Conservation (phyloP, 2,329 filamentous ascomycete genomes). For the Colletotrichum shisoi region DNA sequence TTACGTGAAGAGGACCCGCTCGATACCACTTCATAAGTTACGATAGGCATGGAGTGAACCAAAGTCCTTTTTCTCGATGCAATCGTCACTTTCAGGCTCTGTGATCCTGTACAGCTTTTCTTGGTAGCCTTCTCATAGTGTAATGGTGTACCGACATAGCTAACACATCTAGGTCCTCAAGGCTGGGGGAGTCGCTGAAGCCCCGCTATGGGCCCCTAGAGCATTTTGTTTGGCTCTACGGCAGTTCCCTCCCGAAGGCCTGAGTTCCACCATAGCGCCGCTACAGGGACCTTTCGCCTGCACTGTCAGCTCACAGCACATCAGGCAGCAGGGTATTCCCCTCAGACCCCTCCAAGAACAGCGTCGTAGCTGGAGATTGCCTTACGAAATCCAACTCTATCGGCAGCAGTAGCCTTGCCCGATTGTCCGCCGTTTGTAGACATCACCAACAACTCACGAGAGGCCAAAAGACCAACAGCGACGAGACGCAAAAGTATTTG, state of each 20-base stretch:
- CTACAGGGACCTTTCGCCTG: neutral
- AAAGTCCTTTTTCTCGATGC: no score
- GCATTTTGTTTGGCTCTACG: neutral
- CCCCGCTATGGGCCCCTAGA: neutral
- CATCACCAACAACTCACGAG: constrained; percentile 14
- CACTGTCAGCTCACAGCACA: neutral
- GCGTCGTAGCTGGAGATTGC: constrained; percentile 2
- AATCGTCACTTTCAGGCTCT: no score
- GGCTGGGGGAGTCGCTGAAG: neutral
- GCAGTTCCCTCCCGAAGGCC: neutral
- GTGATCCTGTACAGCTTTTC: no score
- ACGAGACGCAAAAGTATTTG: constrained; percentile 7
- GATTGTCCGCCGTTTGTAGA: constrained; percentile 7
- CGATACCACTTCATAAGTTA: no score
- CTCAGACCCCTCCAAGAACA: constrained; percentile 13
- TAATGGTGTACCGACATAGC: neutral
- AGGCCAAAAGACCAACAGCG: neutral
- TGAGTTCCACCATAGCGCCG: neutral
- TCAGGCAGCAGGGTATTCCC: constrained; percentile 2
- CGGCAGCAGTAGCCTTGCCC: constrained; percentile 6
- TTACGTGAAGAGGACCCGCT: no score
- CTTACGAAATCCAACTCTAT: constrained; percentile 4
- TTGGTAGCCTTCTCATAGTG: neutral
- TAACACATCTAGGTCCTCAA: neutral
- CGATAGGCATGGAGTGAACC: no score